Base-by-base conservation (phyloP, 345 rosid genomes). In the Pistacia vera region DNA sequence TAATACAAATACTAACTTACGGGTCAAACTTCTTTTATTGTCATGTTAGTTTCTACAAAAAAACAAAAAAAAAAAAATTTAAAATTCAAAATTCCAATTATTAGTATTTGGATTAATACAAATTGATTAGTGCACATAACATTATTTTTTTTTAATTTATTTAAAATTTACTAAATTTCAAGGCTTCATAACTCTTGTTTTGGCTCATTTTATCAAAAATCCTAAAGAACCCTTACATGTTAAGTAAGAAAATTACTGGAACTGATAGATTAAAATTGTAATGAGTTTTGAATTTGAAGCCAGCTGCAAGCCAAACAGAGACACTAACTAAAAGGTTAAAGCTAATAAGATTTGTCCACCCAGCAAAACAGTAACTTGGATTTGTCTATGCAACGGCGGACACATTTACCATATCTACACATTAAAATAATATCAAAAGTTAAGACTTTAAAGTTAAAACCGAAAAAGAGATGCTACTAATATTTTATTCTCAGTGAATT, bases 381-480 rank as follows among this genome's bases (percentile, higher is more conserved):
- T 78, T 66, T 78, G 83, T 75, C 75, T 14, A 12, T n/a, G 70
- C 67, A 68, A 65, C 79, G 36, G 72, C 77, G 59, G 81, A 80
- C 83, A 83, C 13, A 65, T 62, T 79, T 61, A 51, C n/a, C 18
- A 25, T 63, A 18, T 5, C 25, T 11, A 30, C 33, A 62, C 58
- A 73, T 22, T 72, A 73, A 73, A 73, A 59, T 71, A 60, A 4
- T 10, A 28, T 4, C 36, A 59, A 72, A 25, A 11, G 75, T 49
- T 17, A 11, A 30, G 30, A 62, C n/a, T 41, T 71, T 71, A 71
- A 59, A 56, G 73, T 38, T 70, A 22, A 46, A 46, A 48, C 56
- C 10, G 25, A 48, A 44, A 76, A 64, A 44, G 22, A 72, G 18
- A 16, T 28, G 11, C 4, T 52, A 11, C 28, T 10, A 2, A 56